Evolutionary conservation across 202 grass and related monocot species (phyloP).

Genomic region (Musa balbisiana): DNA sequence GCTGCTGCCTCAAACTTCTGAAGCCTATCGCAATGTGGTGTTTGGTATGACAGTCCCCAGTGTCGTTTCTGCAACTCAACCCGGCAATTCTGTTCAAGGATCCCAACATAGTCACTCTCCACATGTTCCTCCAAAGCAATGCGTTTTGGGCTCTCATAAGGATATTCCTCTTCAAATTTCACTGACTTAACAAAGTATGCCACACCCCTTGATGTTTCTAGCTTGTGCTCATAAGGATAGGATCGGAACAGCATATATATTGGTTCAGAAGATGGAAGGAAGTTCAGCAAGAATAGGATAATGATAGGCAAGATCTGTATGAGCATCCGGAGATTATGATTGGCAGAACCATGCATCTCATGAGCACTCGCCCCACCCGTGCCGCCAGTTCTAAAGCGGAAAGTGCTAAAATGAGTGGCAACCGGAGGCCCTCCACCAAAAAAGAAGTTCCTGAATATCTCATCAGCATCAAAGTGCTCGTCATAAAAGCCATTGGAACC

Average conservation of each 20-base stretch:
- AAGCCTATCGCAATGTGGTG: slow-evolving; percentile 20
- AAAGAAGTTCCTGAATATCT: slow-evolving; percentile 98
- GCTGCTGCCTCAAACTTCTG: slow-evolving; percentile 15
- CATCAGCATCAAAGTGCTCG: slow-evolving; percentile 71
- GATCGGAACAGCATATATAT: slow-evolving; percentile 51
- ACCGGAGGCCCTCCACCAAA: slow-evolving; percentile 71
- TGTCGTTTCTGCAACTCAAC: slow-evolving; percentile 18
- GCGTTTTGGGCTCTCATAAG: slow-evolving; percentile 57
- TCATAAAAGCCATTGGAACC: slow-evolving; percentile 8
- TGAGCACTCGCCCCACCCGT: slow-evolving; percentile 23
- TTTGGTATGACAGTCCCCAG: slow-evolving; percentile 19
- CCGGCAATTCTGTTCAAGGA: slow-evolving; percentile 28
- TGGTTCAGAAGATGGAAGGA: slow-evolving; percentile 75
- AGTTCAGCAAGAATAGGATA: slow-evolving; percentile 61
- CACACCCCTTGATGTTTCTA: slow-evolving; percentile 57
- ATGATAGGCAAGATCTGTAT: slow-evolving; percentile 80
- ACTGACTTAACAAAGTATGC: slow-evolving; percentile 58
- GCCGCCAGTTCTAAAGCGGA: slow-evolving; percentile 56
- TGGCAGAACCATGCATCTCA: slow-evolving; percentile 37
- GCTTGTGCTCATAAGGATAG: slow-evolving; percentile 62
- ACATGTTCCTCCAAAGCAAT: slow-evolving; percentile 53
- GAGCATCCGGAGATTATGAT: slow-evolving; percentile 51
- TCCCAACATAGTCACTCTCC: slow-evolving; percentile 72
- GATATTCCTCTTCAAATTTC: slow-evolving; percentile 90
- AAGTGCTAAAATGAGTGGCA: slow-evolving; percentile 65